These are phyloP conservation scores for Cladobotryum protrusum DNA, from an alignment of 2,329 filamentous ascomycete species.

Conservation along the genomic window DNA sequence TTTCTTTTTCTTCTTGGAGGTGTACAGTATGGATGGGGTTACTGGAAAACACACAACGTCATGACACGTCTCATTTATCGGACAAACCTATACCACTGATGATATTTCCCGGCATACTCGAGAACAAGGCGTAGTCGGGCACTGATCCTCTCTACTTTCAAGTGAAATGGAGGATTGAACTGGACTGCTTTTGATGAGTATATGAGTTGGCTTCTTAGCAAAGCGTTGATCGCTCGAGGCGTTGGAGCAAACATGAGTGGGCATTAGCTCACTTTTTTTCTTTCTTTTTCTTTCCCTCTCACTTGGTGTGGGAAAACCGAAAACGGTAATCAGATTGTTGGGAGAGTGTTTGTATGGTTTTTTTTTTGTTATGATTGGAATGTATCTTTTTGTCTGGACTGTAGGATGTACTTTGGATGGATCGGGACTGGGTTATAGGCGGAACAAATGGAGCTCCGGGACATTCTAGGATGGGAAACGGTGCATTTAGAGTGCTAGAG, in stretches of 20 bases:
- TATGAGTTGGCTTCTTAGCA: neutral
- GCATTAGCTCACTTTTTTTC: conserved; percentile 1
- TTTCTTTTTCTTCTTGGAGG: too few species aligned
- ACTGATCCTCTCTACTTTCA: too few species aligned
- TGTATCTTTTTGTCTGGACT: conserved; percentile 1
- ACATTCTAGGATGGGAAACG: conserved; percentile 9
- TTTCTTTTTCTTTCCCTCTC: conserved; percentile 13
- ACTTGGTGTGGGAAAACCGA: conserved; percentile 4
- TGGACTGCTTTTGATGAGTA: too few species aligned
- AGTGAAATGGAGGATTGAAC: too few species aligned
- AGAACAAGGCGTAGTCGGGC: too few species aligned
- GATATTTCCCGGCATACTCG: too few species aligned
- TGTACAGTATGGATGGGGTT: too few species aligned
- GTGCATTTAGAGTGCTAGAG: conserved; percentile 24
- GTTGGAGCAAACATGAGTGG: neutral
- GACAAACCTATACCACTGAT: too few species aligned
- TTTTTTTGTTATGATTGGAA: conserved; percentile 2
- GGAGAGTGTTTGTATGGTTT: neutral
- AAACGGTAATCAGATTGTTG: too few species aligned
- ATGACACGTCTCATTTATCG: too few species aligned
- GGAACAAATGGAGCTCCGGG: neutral
- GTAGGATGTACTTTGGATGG: conserved; percentile 10
- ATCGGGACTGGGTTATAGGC: conserved; percentile 6
- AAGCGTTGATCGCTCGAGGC: neutral
- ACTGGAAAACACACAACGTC: too few species aligned